Base-by-base conservation (phyloP, 192 early-diverging fungal species). In the Coemansia sp. region DNA sequence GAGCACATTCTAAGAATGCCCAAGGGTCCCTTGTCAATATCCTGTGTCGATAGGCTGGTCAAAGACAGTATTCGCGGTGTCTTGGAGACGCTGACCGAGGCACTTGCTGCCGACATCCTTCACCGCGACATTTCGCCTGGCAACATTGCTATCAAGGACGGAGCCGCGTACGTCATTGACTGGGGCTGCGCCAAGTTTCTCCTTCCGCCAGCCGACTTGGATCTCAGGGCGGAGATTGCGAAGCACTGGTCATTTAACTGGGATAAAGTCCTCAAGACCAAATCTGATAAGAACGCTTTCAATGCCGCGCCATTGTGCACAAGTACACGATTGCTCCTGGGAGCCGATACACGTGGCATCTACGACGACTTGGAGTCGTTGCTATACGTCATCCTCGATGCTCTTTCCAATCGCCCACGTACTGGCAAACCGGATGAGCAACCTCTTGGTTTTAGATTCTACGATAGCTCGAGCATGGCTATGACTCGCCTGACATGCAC, bases 71-170 rank as follows among this genome's bases (percentile, higher is more conserved):
- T 22, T 62, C 0, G 63, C 70, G 22, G 64, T 63, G 40, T 75
- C 3, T 41, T 30, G 4, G 32, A 8, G 49, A 52, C 49, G 3
- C 22, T 27, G 49, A 52, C 22, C 11, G 30, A 59, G 3, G 74
- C 74, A 4, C 34, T 32, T 2, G 12, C 18, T 0, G 59, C 62
- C 5, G 61, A 64, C 15, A 60, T 73, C 7, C 59, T 76, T 4
- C 74, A 76, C 27, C 64, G 74, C 0, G 74, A 70, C 20, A 59
- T 75, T 2, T 75, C 64, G 2, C 18, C 68, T 3, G 74, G 61
- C 27, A 70, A 67, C 47, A 64, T 76, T 37, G 52, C 59, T 1
- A 44, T 75, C 24, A 47, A 24, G 4, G 50, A 5, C n/a, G 62
- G 50, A 2, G 3, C 32, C 2, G 50, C 43, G 2, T 12, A 37